A percentile compares a stretch with the other conserved stretches of the same genome.
phyloP scores from a whole-genome alignment of 2,329 filamentous ascomycete species.

The Colletotrichum kahawae region DNA sequence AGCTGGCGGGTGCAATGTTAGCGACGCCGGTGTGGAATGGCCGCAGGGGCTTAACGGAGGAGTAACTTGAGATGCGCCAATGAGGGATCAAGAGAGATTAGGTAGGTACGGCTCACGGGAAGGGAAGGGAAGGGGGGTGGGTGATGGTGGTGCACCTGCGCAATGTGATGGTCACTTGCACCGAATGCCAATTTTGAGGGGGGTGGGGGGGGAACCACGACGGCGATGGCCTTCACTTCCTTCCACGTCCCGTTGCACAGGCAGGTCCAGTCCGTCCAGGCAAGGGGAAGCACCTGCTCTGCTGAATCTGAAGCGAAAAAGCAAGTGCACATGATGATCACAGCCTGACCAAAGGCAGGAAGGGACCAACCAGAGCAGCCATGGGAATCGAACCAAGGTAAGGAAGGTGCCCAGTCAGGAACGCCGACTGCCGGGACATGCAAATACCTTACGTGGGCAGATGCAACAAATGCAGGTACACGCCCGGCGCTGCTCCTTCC shows the following conservation, averaged over 20 bases:
- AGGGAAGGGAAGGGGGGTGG: not conserved
- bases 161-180: not conserved
- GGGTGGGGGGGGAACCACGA: not conserved
- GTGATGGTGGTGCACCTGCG: not conserved
- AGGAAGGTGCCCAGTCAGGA: not conserved
- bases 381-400: not conserved
- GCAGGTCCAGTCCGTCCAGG: not conserved
- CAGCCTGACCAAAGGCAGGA: not conserved
- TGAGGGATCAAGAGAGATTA: not conserved
- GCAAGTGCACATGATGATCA: not conserved
- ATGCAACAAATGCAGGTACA: not conserved
- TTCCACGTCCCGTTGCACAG: not conserved
- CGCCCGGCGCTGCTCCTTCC: not conserved
- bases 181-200: slow-evolving; percentile 3
- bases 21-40: not conserved
- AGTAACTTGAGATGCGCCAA: not conserved
- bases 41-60: not conserved
- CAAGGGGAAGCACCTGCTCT: not conserved
- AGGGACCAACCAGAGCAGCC: not conserved
- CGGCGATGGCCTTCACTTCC: not conserved
- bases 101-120: not conserved
- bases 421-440: not conserved
- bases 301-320: not conserved
- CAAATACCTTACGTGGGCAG: not conserved
- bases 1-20: not conserved